Evolutionary conservation across 1,284 basidiomycete species (phyloP), one percentile per base, ranked within the genome.

Genomic region (Ganoderma leucocontextum): DNA sequence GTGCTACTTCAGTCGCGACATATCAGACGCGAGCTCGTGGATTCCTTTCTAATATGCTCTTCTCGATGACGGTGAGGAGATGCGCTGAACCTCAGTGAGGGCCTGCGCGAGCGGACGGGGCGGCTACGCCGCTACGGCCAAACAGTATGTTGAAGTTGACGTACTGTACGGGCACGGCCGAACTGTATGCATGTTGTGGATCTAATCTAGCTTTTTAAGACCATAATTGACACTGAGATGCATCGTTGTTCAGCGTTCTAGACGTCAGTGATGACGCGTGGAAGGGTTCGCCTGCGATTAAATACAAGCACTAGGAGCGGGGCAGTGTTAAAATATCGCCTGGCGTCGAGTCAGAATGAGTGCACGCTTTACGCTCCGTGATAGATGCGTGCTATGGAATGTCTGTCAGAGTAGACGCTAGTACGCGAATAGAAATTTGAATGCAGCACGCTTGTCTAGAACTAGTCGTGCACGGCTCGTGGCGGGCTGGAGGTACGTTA

Each of bases 401-500:
- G 42, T 62, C 38, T 52, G 42, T 22, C 36, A 25, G 53, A 29
- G 19, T 29, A 9, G 25, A 38, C 58, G 59, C 70, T 71, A 68
- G 62, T 58, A 57, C 67, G 41, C 13, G 53, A 68, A 68, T 57
- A 44, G 70, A 55, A 71, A 25, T 25, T n/a, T 64, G 41, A 70
- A 70, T 33, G 70, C 42, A 44, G 53, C 44, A 55, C 22, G 22
- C 35, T 29, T 41, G 53, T 38, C 35, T 17, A 57, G 33, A 47
- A 42, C 35, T 62, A 10, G n/a, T 41, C 35, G 38, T 29, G 41
- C 39, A 33, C 9, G 38, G 29, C 63, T 22, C 42, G 53, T 36
- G 53, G 47, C 17, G 17, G 13, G 38, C 44, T 61, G 9, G 22
- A 49, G 22, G 47, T 49, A 25, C 22, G 22, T 49, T 25, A 4